phyloP scores from a whole-genome alignment of 768 basidiomycete species.

The Wakefieldia striispora region DNA sequence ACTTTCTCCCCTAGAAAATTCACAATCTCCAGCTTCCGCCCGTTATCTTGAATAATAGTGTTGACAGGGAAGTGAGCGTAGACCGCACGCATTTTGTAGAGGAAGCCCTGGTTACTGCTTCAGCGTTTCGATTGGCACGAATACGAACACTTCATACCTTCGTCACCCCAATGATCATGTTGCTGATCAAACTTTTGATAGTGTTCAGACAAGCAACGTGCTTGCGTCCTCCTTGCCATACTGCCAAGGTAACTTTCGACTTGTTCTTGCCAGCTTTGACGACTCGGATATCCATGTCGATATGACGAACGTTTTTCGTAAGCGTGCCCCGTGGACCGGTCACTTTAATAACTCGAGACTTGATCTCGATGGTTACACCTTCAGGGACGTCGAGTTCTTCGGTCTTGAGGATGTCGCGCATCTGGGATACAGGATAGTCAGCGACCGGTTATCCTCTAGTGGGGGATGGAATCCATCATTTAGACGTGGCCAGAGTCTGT shows the following conservation, averaged over 20 bases:
- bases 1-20: constrained; percentile 97
- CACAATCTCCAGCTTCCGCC: constrained; percentile 78
- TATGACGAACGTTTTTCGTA: constrained; percentile 88
- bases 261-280: constrained; percentile 69
- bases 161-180: constrained; percentile 97
- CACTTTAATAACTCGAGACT: constrained; percentile 89
- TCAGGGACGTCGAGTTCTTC: constrained; percentile 91
- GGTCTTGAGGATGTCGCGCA: constrained; percentile 90
- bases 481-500: not conserved
- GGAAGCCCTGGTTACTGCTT: constrained; percentile 72
- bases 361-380: constrained; percentile 81
- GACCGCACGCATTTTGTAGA: constrained; percentile 99
- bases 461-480: constrained; percentile 39
- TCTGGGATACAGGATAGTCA: constrained; percentile 44
- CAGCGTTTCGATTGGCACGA: not conserved
- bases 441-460: constrained; percentile 32
- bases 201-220: constrained; percentile 98
- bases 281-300: constrained; percentile 90
- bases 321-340: constrained; percentile 91
- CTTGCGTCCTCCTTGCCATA: constrained; percentile 98
- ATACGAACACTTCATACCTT: constrained; percentile 50
- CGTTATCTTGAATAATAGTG: constrained; percentile 84
- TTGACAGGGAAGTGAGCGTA: constrained; percentile 99
- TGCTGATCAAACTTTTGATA: constrained; percentile 90
- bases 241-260: constrained; percentile 78